Percentiles rank a stretch among this genome's conserved stretches.
Evolutionary conservation across 2,329 filamentous ascomycete genomes (phyloP).

Genomic region (Orbilia blumenaviensis): DNA sequence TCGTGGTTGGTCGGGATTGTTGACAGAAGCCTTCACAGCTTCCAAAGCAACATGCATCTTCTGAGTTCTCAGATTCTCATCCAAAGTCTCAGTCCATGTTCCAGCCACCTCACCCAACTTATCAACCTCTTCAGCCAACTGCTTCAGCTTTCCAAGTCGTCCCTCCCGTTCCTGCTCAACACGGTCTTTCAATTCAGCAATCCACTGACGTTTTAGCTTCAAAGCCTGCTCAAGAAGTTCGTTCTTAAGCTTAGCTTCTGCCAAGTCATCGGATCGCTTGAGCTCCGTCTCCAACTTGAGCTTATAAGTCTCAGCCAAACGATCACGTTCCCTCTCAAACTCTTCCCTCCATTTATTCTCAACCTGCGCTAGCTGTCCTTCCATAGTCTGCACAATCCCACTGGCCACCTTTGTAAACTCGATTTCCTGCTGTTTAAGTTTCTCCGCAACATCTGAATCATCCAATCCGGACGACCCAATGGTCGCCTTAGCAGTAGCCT

Average conservation of each 20-base stretch:
- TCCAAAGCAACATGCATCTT: conserved; percentile 96
- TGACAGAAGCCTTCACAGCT: conserved; percentile 83
- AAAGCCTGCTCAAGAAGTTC: conserved; percentile 90
- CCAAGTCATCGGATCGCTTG: conserved; percentile 79
- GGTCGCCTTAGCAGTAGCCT: conserved; percentile 75
- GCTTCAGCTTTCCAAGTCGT: conserved; percentile 83
- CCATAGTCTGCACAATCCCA: conserved; percentile 87
- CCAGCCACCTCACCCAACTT: conserved; percentile 87
- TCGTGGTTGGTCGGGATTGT: conserved; percentile 75
- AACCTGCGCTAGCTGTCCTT: conserved; percentile 81
- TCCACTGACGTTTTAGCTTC: conserved; percentile 84
- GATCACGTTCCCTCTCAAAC: conserved; percentile 86
- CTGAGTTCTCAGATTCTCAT: conserved; percentile 90
- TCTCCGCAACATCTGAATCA: conserved; percentile 70
- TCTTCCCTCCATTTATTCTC: conserved; percentile 85
- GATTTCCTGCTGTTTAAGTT: conserved; percentile 66
- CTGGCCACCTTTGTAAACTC: conserved; percentile 88
- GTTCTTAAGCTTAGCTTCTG: conserved; percentile 84
- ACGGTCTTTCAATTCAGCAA: conserved; percentile 77
- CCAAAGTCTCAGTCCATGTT: conserved; percentile 89
- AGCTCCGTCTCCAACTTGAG: conserved; percentile 80
- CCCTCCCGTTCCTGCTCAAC: conserved; percentile 90
- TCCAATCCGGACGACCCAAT: conserved; percentile 65
- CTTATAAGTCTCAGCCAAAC: conserved; percentile 79
- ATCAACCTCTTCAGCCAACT: conserved; percentile 78